Base-by-base conservation (phyloP, 2,329 filamentous ascomycete species). In the Macrophomina tecta region DNA sequence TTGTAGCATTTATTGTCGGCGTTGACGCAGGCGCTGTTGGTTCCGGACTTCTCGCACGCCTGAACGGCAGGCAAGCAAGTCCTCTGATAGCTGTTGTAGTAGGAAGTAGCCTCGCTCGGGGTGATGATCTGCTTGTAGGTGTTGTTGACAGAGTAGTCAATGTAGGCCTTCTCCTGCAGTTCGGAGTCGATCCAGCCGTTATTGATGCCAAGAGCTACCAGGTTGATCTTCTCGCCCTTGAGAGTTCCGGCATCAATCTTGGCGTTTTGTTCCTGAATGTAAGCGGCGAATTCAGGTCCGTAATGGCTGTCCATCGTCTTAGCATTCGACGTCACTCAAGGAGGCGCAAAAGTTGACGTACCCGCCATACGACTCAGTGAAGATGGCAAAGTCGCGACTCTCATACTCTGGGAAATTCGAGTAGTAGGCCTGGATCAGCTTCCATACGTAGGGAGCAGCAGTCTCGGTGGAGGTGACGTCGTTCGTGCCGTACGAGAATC, bases 401-500 rank as follows among this genome's bases (percentile, higher is more conserved):
- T 70, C 64, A n/a, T 68, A 66, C 45, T 51, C 32, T 5, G 64
- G 53, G 9, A 61, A 61, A n/a, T 51, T 18, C 2, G 51, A 53
- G 55, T 76, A 78, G 69, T 79, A 80, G 2, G 76, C 82, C 72
- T 88, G 86, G 56, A 87, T 74, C n/a, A 88, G 77, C 2, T 79
- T 82, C 86, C 85, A 88, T n/a, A 88, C 81, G 58, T 80, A 80
- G 0, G 80, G 79, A 3, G 83, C 82, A 9, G 83, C 83, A 2
- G 78, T 80, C 9, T 77, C 76, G 3, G 83, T 85, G 32, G 79
- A 81, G 3, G 76, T 79, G 34, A 79, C 77, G 16, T 69, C 69
- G 45, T 74, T 70, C 5, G 70, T 75, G 32, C 73, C 80, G 69
- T 82, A 83, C 2, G 78, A 81, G 69, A 82, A 82, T 5, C 81